Percentiles rank a stretch among this genome's conserved stretches.
Evolutionary conservation across 495 filamentous ascomycete species (phyloP).

Genomic region (Hypomontagnella monticulosa): DNA sequence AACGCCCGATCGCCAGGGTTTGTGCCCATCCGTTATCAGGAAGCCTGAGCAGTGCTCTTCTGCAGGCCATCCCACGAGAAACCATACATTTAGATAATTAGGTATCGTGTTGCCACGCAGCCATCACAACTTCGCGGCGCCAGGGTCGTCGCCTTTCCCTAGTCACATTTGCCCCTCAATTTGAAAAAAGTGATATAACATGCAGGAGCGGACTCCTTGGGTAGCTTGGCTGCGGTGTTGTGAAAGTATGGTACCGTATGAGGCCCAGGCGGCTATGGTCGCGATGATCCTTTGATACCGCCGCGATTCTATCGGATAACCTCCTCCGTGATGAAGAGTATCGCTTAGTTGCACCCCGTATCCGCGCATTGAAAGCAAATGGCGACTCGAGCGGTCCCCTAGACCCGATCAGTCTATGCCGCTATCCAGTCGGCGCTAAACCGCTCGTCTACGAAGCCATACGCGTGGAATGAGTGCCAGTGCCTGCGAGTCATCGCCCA

Average conservation of each 20-base stretch:
- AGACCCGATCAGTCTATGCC: neutral
- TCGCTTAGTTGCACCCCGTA: conserved; percentile 65
- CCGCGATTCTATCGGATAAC: conserved; percentile 46
- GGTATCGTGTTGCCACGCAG: conserved; percentile 18
- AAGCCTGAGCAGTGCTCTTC: conserved; percentile 9
- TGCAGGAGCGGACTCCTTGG: conserved; percentile 65
- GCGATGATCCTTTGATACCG: conserved; percentile 61
- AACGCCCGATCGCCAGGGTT: conserved; percentile 19
- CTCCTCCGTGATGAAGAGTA: conserved; percentile 63
- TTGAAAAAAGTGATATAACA: conserved; percentile 64
- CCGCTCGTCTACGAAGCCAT: conserved; percentile 12
- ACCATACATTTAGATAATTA: neutral
- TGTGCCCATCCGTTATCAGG: too few species aligned
- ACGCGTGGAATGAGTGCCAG: conserved; percentile 17
- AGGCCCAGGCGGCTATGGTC: conserved; percentile 60
- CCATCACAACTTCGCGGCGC: conserved; percentile 5
- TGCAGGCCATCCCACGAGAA: conserved; percentile 1
- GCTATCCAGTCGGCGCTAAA: conserved; percentile 6
- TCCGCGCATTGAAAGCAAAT: conserved; percentile 48
- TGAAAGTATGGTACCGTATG: conserved; percentile 65
- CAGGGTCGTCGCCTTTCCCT: conserved; percentile 8
- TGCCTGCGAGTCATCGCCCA: conserved; percentile 52
- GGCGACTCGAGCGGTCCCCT: neutral
- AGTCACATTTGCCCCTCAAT: conserved; percentile 35
- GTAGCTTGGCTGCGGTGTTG: conserved; percentile 63